Conservation (phyloP, 495 filamentous ascomycete species). For the Tuber umbilicatum region DNA sequence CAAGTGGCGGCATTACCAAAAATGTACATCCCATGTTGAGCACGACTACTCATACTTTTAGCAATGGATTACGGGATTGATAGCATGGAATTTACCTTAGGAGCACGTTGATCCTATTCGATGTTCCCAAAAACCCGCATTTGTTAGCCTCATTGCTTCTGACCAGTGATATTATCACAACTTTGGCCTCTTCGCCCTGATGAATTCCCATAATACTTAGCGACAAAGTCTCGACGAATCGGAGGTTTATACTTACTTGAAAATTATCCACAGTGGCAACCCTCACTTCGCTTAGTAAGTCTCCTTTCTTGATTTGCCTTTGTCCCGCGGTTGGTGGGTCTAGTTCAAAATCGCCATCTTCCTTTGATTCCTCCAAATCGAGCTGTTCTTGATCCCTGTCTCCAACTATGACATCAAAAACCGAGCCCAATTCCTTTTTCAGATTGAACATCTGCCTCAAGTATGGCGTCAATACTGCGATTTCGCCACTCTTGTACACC, state of each 20-base stretch:
- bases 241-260: constrained; percentile 45
- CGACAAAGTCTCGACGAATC: neutral
- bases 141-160: constrained; percentile 58
- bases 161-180: constrained; percentile 76
- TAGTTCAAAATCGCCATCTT: neutral
- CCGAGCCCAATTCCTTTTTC: constrained; percentile 46
- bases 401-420: constrained; percentile 58
- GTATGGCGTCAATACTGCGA: constrained; percentile 75
- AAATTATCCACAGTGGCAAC: constrained; percentile 85
- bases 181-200: constrained; percentile 68
- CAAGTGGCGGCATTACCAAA: constrained; percentile 68
- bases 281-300: constrained; percentile 55
- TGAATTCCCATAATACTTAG: constrained; percentile 1
- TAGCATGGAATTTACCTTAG: constrained; percentile 45
- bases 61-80: neutral
- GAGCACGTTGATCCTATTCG: constrained; percentile 76
- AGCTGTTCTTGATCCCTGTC: constrained; percentile 62
- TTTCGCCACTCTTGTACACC: constrained; percentile 56
- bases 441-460: constrained; percentile 64
- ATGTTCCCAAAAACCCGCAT: constrained; percentile 67
- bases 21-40: constrained; percentile 77
- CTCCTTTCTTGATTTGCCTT: constrained; percentile 45
- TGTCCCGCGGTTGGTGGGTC: neutral
- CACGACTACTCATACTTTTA: constrained; percentile 48
- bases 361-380: constrained; percentile 43